Evolutionary conservation across 2,329 filamentous ascomycete genomes (phyloP), one percentile per base, ranked within the genome.

Genomic region (Penicillium palitans): DNA sequence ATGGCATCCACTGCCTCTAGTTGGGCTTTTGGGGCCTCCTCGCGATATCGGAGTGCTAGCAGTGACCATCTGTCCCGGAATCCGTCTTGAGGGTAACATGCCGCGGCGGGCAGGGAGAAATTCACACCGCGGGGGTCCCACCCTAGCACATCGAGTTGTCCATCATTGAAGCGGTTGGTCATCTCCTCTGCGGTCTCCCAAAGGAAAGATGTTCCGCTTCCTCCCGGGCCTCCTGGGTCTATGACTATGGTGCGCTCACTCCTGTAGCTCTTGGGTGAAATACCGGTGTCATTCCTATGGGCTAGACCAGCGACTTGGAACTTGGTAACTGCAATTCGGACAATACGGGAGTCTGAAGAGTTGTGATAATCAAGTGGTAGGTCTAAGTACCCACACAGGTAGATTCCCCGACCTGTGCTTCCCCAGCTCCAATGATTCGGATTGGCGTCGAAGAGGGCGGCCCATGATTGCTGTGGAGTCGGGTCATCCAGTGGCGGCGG

Each of bases 41-140:
- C 62, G 13, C 55, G 60, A 50, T 64, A 61, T 5, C 24, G 51
- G 5, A 52, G 31, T 40, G 58, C n/a, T 12, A 64, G 39, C 8
- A 59, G 46, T 21, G 60, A 61, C 62, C 60, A 64, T 37, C 62
- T 40, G 33, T 64, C 60, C 6, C 62, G 52, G 40, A 57, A 31
- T 6, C n/a, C 4, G 40, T 64, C 19, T 7, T 57, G 52, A 21
- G 60, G 60, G 21, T 55, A 64, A 39, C 62, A 64, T 41, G 62
- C 33, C 15, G 35, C 55, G 3, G 57, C 42, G 8, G 62, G 62
- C 1, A 62, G 55, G 3, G 62, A 64, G n/a, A 55, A 27, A 25
- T 64, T 64, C 4, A 64, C 62, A 31, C 62, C 62, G 10, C 62
- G 60, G 17, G 62, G 60, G 24, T 64, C 62, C 62, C 62, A 64